Evolutionary conservation across 768 basidiomycete species (phyloP).

Genomic region (Pilatotrama ljubarskyi): DNA sequence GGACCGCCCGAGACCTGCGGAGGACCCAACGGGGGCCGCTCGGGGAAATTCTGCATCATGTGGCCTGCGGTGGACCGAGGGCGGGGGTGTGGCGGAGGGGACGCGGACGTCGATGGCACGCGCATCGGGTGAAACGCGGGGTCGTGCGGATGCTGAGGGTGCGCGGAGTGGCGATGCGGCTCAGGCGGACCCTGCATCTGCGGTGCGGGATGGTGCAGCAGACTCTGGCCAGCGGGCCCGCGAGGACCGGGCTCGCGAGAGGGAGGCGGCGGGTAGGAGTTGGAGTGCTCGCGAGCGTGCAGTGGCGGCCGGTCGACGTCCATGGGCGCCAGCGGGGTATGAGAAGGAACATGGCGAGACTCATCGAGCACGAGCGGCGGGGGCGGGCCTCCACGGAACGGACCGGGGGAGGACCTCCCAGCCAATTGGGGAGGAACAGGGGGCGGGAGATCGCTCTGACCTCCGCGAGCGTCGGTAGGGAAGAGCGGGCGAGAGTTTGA

Average conservation of each 20-base stretch:
- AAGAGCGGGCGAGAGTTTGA: constrained; percentile 56
- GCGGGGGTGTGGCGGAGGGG: constrained; percentile 52
- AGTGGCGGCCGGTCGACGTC: constrained; percentile 40
- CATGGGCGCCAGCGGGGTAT: constrained; percentile 80
- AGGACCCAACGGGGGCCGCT: constrained; percentile 47
- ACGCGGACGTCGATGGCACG: constrained; percentile 57
- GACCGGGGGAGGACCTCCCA: constrained; percentile 55
- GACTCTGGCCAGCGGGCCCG: constrained; percentile 54
- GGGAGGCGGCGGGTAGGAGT: constrained; percentile 33
- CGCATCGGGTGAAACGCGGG: constrained; percentile 56
- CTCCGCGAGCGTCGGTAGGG: constrained; percentile 66
- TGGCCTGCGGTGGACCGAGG: constrained; percentile 47
- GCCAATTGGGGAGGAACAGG: constrained; percentile 54
- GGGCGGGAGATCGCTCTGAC: constrained; percentile 42
- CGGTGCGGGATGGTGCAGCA: constrained; percentile 70
- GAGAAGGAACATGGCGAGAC: constrained; percentile 60
- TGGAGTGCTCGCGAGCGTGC: constrained; percentile 56
- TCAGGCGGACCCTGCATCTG: constrained; percentile 48
- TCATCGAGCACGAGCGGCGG: constrained; percentile 83
- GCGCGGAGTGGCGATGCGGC: constrained; percentile 47
- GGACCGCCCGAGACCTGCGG: constrained; percentile 51
- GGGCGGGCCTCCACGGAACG: constrained; percentile 81
- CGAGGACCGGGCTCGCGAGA: constrained; percentile 46
- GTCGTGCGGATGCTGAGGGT: constrained; percentile 53
- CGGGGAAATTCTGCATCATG: constrained; percentile 26